These are phyloP conservation scores for Platanthera guangdongensis DNA, from an alignment of 106 monocot species.

Conservation along the genomic window DNA sequence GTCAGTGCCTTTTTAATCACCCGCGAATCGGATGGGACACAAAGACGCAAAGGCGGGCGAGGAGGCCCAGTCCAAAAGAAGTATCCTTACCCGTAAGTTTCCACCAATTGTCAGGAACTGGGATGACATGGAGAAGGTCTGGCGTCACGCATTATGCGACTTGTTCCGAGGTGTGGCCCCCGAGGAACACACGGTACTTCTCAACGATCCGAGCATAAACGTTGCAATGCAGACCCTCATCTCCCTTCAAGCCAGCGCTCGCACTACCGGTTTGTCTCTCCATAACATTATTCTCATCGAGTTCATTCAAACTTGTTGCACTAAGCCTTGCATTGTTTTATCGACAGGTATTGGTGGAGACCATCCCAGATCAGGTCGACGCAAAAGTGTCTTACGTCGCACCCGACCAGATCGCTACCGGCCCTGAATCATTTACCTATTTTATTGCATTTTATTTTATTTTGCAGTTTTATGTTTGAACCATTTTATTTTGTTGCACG, in stretches of 20 bases:
- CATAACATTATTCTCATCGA: background rate
- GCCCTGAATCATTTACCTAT: no score
- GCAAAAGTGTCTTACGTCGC: no score
- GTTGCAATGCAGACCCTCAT: background rate
- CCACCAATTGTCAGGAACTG: conserved; percentile 30
- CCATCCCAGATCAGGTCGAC: no score
- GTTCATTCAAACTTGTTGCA: background rate
- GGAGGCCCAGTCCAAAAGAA: conserved; percentile 28
- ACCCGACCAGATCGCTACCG: background rate
- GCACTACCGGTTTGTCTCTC: conserved; percentile 24
- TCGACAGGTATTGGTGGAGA: conserved; percentile 6
- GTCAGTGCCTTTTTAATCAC: no score
- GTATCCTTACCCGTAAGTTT: conserved; percentile 25
- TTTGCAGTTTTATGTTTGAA: no score
- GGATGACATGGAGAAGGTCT: conserved; percentile 19
- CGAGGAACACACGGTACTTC: conserved; percentile 27
- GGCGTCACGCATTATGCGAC: conserved; percentile 24
- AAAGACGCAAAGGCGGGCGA: conserved; percentile 31
- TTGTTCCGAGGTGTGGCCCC: conserved; percentile 26
- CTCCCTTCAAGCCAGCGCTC: conserved; percentile 27
- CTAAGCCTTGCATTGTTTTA: conserved; percentile 10
- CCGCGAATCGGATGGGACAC: conserved; percentile 34
- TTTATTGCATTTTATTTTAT: no score
- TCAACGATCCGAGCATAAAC: background rate
- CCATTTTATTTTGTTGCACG: no score